Evolutionary conservation across 257 asterid species (phyloP), one percentile per base, ranked within the genome.

Genomic region (Gentiana dahurica): DNA sequence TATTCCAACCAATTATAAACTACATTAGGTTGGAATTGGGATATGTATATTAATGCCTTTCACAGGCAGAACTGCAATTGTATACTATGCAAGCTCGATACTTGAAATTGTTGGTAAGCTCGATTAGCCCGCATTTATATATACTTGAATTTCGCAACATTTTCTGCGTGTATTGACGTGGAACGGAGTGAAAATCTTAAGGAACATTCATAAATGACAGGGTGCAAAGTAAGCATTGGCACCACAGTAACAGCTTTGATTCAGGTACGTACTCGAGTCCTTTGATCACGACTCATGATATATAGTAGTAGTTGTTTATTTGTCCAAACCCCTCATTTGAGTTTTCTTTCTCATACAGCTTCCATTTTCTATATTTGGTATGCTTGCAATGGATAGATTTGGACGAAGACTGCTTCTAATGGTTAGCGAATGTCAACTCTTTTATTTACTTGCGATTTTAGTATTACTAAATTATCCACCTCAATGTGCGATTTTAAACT

Each of bases 41-140:
- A 15, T 53, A 34, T 34, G 39, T 7, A 32, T 53, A 8, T 34
- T 53, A n/a, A 1, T 34, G 5, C 15, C 57, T 34, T 53, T 36
- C 39, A n/a, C 39, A 32, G 57, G 57, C 12, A 3, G 12, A 8
- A 53, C 3, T 53, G 57, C 39, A 53, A 34, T 53, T 53, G 7
- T 53, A 34, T 53, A 32, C 34, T 53, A 53, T 53, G 57, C 57
- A 34, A 53, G 57, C 15, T 53, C 57, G 10, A 53, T 53, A 53
- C 34, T 53, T 32, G 57, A 13, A 34, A 39, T 43, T 32, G 57
- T 43, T 53, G 57, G 57, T 53, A 34, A 0, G 44, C 24, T 24
- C 24, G 15, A 3, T 11, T 15, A 33, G 5, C 33, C 24, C 24
- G 24, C 24, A 0, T 24, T 24, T 24, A 24, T 24, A 24, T 24